Percentiles rank a stretch among this genome's conserved stretches.
phyloP scores from a whole-genome alignment of 2,329 filamentous ascomycete species.

The Emericellopsis cladophorae region DNA sequence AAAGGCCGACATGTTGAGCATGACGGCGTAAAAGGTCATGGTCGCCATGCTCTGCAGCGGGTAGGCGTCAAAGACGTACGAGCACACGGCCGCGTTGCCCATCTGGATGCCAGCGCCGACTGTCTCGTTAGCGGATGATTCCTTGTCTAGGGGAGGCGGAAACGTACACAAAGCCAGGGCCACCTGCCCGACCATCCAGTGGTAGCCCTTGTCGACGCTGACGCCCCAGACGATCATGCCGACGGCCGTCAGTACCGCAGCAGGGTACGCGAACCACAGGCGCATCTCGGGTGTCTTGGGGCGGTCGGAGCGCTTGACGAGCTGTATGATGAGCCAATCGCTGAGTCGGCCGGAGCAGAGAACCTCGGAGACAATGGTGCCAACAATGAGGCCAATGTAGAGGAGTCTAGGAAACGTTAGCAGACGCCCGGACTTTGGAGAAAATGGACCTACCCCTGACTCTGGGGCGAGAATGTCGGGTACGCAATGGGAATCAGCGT shows the following conservation, averaged over 20 bases:
- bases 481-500: slow-evolving; percentile 41
- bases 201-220: slow-evolving; percentile 35
- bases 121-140: slow-evolving; percentile 8
- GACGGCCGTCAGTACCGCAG: slow-evolving; percentile 29
- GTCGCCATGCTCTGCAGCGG: slow-evolving; percentile 40
- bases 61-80: slow-evolving; percentile 43
- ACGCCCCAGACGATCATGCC: slow-evolving; percentile 42
- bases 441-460: slow-evolving; percentile 25
- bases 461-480: slow-evolving; percentile 28
- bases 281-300: slow-evolving; percentile 38
- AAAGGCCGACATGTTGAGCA: slow-evolving; percentile 37
- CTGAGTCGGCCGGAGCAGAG: slow-evolving; percentile 38
- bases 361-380: slow-evolving; percentile 36
- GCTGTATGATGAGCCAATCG: slow-evolving; percentile 32
- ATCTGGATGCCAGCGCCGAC: slow-evolving; percentile 43
- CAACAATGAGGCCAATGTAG: slow-evolving; percentile 39
- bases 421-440: neutral
- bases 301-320: slow-evolving; percentile 28
- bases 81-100: slow-evolving; percentile 37
- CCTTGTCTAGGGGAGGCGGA: neutral
- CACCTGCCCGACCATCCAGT: slow-evolving; percentile 44
- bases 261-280: slow-evolving; percentile 42
- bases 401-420: slow-evolving; percentile 20
- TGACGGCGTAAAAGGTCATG: slow-evolving; percentile 40
- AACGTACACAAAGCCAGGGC: slow-evolving; percentile 39